Evolutionary conservation across 129 eudicot genomes (phyloP), one percentile per base, ranked within the genome.

Genomic region (Tagetes patula): DNA sequence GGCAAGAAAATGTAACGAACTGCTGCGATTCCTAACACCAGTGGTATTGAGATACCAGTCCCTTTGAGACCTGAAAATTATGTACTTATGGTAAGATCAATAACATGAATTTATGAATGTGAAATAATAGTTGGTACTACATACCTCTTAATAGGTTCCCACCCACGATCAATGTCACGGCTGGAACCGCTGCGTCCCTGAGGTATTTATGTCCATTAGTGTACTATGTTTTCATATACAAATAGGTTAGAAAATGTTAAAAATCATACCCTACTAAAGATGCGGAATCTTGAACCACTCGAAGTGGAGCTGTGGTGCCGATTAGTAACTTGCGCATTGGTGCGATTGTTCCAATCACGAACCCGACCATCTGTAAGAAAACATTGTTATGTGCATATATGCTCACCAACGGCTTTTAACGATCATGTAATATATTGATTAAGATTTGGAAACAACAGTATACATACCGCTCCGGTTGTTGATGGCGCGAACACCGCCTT

Each of bases 121-220:
- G 70, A 54, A 43, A 37, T 59, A 6, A 67, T 36, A 45, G 14
- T 67, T 27, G 32, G 47, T 27, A 59, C 43, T 81, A 87, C 96
- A 95, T 84, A 87, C 96, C 98, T 84, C 74, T 78, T 11, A 87
- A 88, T 32, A 94, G 98, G 66, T 90, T 94, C 37, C 87, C 98
- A 67, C 98, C 98, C 76, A 94, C 48, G 42, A 94, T 83, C 77
- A 90, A 67, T 27, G 96, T 94, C 75, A 88, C 42, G 48, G 83
- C 54, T 52, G 96, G 98, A 55, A 93, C 74, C 31, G 96, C 87
- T 56, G 90, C 92, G n/a, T 84, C 89, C 72, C 98, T 93, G 83
- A 33, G 31, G 14, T 5, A 65, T 14, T 8, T 33, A 3, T 0
- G 14, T 49, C 13, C 32, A 5, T 38, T 55, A 31, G 50, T 42